Base-by-base conservation (phyloP, 148 eudicot genomes). In the Spergularia bocconei region DNA sequence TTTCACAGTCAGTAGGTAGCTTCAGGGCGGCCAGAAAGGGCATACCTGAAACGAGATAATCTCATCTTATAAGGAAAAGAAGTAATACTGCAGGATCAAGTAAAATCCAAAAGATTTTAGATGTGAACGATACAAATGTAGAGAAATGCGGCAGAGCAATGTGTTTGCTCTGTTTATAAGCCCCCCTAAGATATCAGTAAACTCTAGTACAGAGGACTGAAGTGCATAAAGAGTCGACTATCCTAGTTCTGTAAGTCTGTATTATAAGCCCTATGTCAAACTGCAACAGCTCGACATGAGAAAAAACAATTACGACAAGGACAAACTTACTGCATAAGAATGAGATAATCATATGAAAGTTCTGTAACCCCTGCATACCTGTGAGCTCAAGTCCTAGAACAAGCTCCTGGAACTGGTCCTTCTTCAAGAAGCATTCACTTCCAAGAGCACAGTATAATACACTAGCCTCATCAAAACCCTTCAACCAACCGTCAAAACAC, bases 381-480 rank as follows among this genome's bases (percentile, higher is more conserved):
- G 86, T 85, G 9, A 85, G 75, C 78, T 88, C 91, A 12, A 88
- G 78, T 5, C 89, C 91, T 39, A 83, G 61, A 39, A 86, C 25
- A 14, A 88, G 72, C 57, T 88, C 91, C 59, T 77, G 82, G n/a
- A 88, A 84, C 77, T 82, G 86, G 19, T 81, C 70, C 39, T 70
- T 79, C 29, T 21, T 21, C 0, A 88, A 77, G 25, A 73, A 58
- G 55, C 84, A 78, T 64, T 88, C 86, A 13, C 92, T 88, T 17
- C 90, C 92, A 48, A 88, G 81, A 1, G 89, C 80, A 70, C 91
- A 88, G 74, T 62, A 88, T 54, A 86, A 64, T 3, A 80, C 87
- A 1, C 79, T 69, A 19, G 69, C 81, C 7, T 77, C 17, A 8
- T 63, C 15, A 62, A 80, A 86, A 13, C 67, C 53, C 4, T 79